Evolutionary conservation across 116 monocot species (phyloP).

Genomic region (Papilionanthe hybrid): DNA sequence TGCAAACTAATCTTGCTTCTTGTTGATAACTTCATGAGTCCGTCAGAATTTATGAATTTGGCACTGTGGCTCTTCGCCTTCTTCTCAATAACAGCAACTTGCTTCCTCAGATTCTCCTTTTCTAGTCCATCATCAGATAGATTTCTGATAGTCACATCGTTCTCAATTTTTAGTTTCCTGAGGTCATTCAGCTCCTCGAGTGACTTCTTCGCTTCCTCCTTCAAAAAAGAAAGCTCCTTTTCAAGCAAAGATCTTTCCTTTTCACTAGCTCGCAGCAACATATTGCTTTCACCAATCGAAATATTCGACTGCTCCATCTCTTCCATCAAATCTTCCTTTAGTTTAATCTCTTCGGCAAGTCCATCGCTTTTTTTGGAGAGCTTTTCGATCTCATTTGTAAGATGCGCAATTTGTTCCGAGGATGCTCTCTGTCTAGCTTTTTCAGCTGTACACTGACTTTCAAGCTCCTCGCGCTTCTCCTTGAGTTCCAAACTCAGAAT

Average conservation of each 20-base stretch:
- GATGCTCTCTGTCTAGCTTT: slow-evolving; percentile 34
- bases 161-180: slow-evolving; percentile 20
- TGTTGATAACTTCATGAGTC: slow-evolving; percentile 7
- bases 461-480: slow-evolving; percentile 38
- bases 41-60: slow-evolving; percentile 16
- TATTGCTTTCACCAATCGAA: slow-evolving; percentile 19
- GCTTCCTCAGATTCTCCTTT: slow-evolving; percentile 19
- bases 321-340: slow-evolving; percentile 16
- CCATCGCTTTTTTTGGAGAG: slow-evolving; percentile 33
- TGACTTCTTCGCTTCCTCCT: slow-evolving; percentile 27
- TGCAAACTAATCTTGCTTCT: slow-evolving; percentile 10
- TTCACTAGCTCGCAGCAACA: slow-evolving; percentile 21
- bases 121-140: slow-evolving; percentile 14
- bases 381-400: slow-evolving; percentile 38
- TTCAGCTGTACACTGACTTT: slow-evolving; percentile 35
- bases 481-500: slow-evolving; percentile 42
- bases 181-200: slow-evolving; percentile 19
- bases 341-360: slow-evolving; percentile 33
- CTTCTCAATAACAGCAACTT: slow-evolving; percentile 18
- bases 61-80: slow-evolving; percentile 26
- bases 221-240: slow-evolving; percentile 24
- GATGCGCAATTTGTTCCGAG: slow-evolving; percentile 35
- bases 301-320: slow-evolving; percentile 36
- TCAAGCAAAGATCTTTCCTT: slow-evolving; percentile 29
- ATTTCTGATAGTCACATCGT: slow-evolving; percentile 23